Base-by-base conservation (phyloP, 305 asterid species). In the Petunia hybrid region DNA sequence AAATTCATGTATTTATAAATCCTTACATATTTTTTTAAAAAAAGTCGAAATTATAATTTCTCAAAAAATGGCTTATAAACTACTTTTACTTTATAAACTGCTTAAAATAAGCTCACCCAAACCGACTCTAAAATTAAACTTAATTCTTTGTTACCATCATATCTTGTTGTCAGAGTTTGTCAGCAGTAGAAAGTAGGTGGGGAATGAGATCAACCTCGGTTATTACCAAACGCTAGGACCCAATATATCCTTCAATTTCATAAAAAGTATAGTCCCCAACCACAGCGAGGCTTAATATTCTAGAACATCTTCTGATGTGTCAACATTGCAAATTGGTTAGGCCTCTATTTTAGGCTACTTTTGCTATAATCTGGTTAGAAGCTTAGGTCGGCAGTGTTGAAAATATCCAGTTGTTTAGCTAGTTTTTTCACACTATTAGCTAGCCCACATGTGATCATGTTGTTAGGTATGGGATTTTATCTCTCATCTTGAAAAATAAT, bases 121-220 rank as follows among this genome's bases (percentile, higher is more conserved):
- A 22, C 31, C 1, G 56, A 7, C 10, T 7, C 3, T 13, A 40
- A 13, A 10, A 82, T 70, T 74, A 67, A 45, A 65, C 80, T 83
- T 79, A 59, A 69, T 48, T 45, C 57, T 35, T 46, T 36, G 39
- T 13, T 64, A 67, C 53, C 42, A 40, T 67, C 22, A 66, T 39
- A 83, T 76, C 57, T 68, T 83, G 45, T 86, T 80, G 84, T 85
- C 82, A 85, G 83, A 80, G 62, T 63, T 78, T 78, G 90, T 84
- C 76, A 83, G 81, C 35, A 3, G 8, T 60, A 7, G 61, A 16
- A 41, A 65, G 16, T 12, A 8, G 48, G 22, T 39, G 46, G 5
- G 38, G 38, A 39, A 82, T 40, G 81, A 74, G 86, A 88, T 86
- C 89, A 82, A 83, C 83, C 10, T 85, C 74, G 89, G 35, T 80